phyloP scores from a whole-genome alignment of 2,329 filamentous ascomycete genomes.

The Ophidiomyces ophidiicola region DNA sequence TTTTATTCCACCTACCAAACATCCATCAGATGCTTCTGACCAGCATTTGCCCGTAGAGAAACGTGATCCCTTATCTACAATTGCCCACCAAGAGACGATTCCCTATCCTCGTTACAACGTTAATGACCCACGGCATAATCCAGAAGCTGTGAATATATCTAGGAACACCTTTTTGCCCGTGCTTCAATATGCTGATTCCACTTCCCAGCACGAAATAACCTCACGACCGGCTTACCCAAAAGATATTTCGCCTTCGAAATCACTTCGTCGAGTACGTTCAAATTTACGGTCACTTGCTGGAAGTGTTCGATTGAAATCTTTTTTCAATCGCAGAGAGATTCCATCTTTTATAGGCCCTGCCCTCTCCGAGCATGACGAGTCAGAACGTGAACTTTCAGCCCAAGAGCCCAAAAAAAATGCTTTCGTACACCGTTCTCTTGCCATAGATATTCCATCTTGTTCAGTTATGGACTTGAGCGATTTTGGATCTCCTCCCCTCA shows the following conservation, averaged over 20 bases:
- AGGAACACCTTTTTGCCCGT: constrained; percentile 12
- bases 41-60: not conserved
- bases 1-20: constrained; percentile 1
- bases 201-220: not conserved
- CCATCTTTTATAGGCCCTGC: constrained; percentile 5
- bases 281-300: constrained; percentile 22
- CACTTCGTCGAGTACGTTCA: constrained; percentile 25
- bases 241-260: constrained; percentile 18
- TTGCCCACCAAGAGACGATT: constrained; percentile 23
- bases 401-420: not conserved
- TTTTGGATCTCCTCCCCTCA: not conserved
- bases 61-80: not conserved
- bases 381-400: not conserved
- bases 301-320: constrained; percentile 16
- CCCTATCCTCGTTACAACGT: constrained; percentile 30
- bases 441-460: not conserved
- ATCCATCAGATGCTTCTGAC: not conserved
- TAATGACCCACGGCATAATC: constrained; percentile 27
- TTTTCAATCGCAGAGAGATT: constrained; percentile 7
- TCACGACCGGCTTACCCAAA: constrained; percentile 10
- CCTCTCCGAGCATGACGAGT: not conserved
- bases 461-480: not conserved
- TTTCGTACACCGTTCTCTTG: not conserved
- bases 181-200: constrained; percentile 3
- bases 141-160: constrained; percentile 14